These are phyloP conservation scores for Arthrobotrys sphaeroides DNA, from an alignment of 2,329 filamentous ascomycete species.

Conservation along the genomic window DNA sequence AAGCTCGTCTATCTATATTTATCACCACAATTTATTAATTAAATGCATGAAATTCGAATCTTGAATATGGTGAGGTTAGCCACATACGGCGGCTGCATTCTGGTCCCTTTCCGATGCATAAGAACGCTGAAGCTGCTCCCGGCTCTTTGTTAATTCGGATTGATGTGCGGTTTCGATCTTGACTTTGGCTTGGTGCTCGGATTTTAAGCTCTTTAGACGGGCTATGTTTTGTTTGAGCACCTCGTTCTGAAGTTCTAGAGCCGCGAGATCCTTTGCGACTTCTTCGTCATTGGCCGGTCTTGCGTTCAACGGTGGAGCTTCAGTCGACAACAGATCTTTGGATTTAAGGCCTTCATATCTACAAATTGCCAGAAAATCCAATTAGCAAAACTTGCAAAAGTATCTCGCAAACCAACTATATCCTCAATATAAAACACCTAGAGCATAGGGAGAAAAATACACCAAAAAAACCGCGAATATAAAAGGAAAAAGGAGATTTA, in stretches of 20 bases:
- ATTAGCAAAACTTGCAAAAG: not conserved
- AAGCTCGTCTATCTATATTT: slow-evolving; percentile 37
- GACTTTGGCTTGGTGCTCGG: slow-evolving; percentile 28
- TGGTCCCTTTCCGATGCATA: slow-evolving; percentile 49
- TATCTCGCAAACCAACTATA: too few species aligned
- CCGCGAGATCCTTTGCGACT: slow-evolving; percentile 16
- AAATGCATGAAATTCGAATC: not conserved
- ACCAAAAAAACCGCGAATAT: too few species aligned
- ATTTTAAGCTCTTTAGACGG: slow-evolving; percentile 14
- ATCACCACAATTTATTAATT: not conserved
- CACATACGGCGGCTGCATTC: slow-evolving; percentile 38
- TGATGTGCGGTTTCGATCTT: slow-evolving; percentile 24
- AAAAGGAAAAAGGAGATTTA: not conserved
- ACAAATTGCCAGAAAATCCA: not conserved
- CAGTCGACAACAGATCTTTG: slow-evolving; percentile 14
- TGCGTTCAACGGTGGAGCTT: slow-evolving; percentile 11
- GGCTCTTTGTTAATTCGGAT: slow-evolving; percentile 6
- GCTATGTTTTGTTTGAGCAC: slow-evolving; percentile 31
- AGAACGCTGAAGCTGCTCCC: slow-evolving; percentile 40
- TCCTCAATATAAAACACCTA: too few species aligned
- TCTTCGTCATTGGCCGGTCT: slow-evolving; percentile 18
- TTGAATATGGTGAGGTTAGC: not conserved
- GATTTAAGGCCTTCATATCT: slow-evolving; percentile 46
- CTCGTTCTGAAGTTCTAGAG: slow-evolving; percentile 46
- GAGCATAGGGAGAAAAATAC: not conserved